Evolutionary conservation across 2,329 filamentous ascomycete genomes (phyloP), one percentile per base, ranked within the genome.

Genomic region (Curvularia hawaiiensis): DNA sequence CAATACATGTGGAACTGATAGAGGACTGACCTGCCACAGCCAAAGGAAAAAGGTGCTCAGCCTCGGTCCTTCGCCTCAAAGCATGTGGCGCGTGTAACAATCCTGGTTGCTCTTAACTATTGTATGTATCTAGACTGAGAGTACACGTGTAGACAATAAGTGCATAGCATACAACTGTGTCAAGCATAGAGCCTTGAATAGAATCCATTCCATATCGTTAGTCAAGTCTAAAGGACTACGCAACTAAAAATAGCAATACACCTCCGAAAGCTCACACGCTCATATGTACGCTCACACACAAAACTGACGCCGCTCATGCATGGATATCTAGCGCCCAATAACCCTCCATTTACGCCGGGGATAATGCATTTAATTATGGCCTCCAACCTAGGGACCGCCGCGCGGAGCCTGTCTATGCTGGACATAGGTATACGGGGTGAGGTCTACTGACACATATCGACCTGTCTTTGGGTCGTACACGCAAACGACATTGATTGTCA

Each of bases 401-500:
- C 62, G 77, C 0, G 79, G 78, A 30, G 54, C 40, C 62, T 81
- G 79, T 20, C 68, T 68, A 64, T 75, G 75, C 62, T 70, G 52
- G 7, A 38, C 58, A 14, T 65, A 35, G 22, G 63, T 73, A 50
- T 60, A 68, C n/a, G 75, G 49, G 2, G 47, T 56, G 5, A 65
- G 66, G 9, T 67, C 7, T 2, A 73, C 2, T 75, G 57, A 20
- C 50, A 79, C 68, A 53, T 74, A 82, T 40, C 75, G 75, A 10
- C 65, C 71, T 24, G 66, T 56, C 46, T 76, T 76, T 1, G 80
- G 79, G 55, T 83, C 79, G 60, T 83, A 84, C 5, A 70, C 74
- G 5, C 74, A 78, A 9, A 66, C 58, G 3, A 83, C 78, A 54
- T 82, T 79, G n/a, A 83, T 59, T 5, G 78, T 76, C 54, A 79